Evolutionary conservation across 768 basidiomycete genomes (phyloP), one percentile per base, ranked within the genome.

Genomic region (Collybia nuda): DNA sequence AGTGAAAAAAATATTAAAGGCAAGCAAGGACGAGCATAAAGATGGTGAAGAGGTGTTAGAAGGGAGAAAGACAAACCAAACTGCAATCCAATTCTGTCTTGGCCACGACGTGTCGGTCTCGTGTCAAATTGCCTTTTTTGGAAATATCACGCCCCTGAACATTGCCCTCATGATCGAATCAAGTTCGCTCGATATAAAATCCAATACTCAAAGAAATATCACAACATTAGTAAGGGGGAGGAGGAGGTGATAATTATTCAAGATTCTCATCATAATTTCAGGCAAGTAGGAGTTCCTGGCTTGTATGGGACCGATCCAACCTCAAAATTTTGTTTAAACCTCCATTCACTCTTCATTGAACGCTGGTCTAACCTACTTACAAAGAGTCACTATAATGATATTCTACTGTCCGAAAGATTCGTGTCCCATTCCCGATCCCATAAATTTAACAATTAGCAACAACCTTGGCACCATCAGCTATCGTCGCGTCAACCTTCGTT

Each of bases 381-480:
- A 32, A n/a, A n/a, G 14, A 32, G 32, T 32, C 9, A 32, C 24
- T 32, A 14, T 32, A 32, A 9, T 32, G 32, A 32, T 32, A 32
- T 5, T 32, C 32, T 11, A 14, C 14, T 32, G 32, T 19, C 22
- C 39, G 8, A 26, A 14, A 12, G n/a, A 32, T 12, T 17, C 22
- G 36, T 5, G 44, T 19, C 22, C 15, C 38, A 35, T 26, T 26
- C 21, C 6, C 22, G 24, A 32, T 11, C 32, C 14, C 32, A 14
- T 32, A 32, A 26, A 15, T 35, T 43, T 44, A 53, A 45, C 66
- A 67, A 1, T 51, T 49, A 28, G 54, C 54, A 2, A 63, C 59
- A 28, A 64, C 64, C 12, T 52, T 28, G 5, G 49, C 50, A 6
- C 62, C 64, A 19, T 55, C 64, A 6, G 51, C n/a, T n/a, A 63